phyloP scores from a whole-genome alignment of 257 asterid species.

The Hygrophila difformis region DNA sequence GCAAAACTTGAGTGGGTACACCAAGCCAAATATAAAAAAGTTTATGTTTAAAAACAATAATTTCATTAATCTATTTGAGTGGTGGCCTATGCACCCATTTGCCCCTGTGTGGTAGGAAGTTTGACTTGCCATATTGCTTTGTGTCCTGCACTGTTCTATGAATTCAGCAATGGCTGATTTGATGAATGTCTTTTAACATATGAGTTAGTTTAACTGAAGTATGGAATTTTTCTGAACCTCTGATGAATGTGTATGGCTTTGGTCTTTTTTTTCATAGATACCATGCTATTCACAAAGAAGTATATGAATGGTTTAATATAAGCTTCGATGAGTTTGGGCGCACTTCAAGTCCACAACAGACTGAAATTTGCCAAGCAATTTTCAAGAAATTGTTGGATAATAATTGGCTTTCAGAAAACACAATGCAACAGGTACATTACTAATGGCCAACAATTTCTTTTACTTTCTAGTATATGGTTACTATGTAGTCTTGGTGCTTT shows the following conservation, averaged over 20 bases:
- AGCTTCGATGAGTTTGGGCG: slow-evolving; percentile 90
- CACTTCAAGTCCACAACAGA: slow-evolving; percentile 84
- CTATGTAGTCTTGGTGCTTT: slow-evolving; percentile 1
- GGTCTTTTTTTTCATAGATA: slow-evolving; percentile 36
- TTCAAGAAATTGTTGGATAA: slow-evolving; percentile 63
- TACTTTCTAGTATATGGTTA: background rate
- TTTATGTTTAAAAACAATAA: too few species aligned
- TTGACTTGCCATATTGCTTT: too few species aligned
- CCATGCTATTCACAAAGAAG: slow-evolving; percentile 71
- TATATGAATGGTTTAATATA: slow-evolving; percentile 78
- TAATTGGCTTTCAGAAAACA: slow-evolving; percentile 71
- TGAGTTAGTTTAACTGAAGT: slow-evolving; percentile 1
- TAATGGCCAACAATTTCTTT: slow-evolving; percentile 1
- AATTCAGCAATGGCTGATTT: too few species aligned
- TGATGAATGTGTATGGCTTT: background rate
- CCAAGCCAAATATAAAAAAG: too few species aligned
- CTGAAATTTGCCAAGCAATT: slow-evolving; percentile 78
- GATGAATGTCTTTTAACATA: background rate
- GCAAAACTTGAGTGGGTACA: too few species aligned
- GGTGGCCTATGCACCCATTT: too few species aligned
- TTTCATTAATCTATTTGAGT: too few species aligned
- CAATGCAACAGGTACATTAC: slow-evolving; percentile 67
- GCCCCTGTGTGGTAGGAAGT: too few species aligned
- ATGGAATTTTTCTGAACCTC: too few species aligned
- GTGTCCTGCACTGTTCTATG: too few species aligned